Conservation (phyloP, 2,329 filamentous ascomycete species). For the Westerdykella sp. region DNA sequence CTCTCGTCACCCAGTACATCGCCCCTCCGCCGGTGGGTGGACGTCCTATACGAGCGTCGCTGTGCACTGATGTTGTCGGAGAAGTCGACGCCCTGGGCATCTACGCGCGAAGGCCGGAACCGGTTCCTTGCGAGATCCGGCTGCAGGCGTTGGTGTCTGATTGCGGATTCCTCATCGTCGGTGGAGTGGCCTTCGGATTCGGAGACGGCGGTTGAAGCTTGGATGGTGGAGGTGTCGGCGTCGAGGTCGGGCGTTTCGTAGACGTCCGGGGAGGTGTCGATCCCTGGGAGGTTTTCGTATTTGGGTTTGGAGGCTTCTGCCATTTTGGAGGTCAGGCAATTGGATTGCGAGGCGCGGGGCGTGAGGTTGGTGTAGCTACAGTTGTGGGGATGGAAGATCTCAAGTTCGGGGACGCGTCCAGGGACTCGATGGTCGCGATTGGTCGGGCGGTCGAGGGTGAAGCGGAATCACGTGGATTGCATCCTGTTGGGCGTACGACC, state of each 20-base stretch:
- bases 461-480: background rate
- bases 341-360: conserved; percentile 1
- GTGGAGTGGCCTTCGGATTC: conserved; percentile 55
- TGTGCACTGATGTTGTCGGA: conserved; percentile 81
- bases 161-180: conserved; percentile 36
- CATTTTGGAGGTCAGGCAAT: conserved; percentile 13
- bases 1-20: conserved; percentile 66
- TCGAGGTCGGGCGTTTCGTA: conserved; percentile 94
- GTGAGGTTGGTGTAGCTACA: conserved; percentile 5
- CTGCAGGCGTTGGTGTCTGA: conserved; percentile 70
- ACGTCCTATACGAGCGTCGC: conserved; percentile 69
- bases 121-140: conserved; percentile 72
- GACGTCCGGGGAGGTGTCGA: conserved; percentile 82
- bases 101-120: conserved; percentile 70
- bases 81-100: conserved; percentile 76
- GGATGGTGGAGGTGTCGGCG: conserved; percentile 80
- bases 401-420: conserved; percentile 13
- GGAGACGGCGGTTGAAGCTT: conserved; percentile 39
- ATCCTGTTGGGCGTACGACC: too few relatives aligned
- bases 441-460: conserved; percentile 3
- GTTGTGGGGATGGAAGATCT: background rate
- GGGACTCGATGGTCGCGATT: conserved; percentile 14
- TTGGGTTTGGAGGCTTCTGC: conserved; percentile 29
- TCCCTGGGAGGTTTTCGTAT: conserved; percentile 47
- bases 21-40: conserved; percentile 58